Base-by-base conservation (phyloP, 164 flowering plant species). In the Kalanchoe fedtschenkoi region DNA sequence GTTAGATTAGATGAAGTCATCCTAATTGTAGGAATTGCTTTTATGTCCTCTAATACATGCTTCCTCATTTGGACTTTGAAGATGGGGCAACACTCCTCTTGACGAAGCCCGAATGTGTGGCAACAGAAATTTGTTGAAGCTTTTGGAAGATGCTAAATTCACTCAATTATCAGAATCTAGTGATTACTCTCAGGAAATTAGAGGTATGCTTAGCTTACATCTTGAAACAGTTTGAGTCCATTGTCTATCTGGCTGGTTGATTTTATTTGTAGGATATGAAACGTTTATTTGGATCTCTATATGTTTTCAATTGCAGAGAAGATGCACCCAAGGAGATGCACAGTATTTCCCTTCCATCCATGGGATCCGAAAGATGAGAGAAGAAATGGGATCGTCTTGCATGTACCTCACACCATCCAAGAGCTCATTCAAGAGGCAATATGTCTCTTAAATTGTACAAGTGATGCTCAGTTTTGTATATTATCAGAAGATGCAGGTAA, bases 1-100 rank as follows among this genome's bases (percentile, higher is more conserved):
- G 26, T 28, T 1, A 28, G 10, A 8, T 26, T 26, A 3, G 21
- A 5, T 29, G 58, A 17, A 26, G 54, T 29, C 34, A 19, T 11
- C 21, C 15, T 19, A 30, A 6, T 53, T 26, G 15, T 57, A 16
- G 38, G 30, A 43, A 15, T 1, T 19, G 42, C 57, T 32, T 61
- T 32, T 19, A 33, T 11, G 29, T 22, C 11, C 56, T 6, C 32
- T 28, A 26, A 51, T 24, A 51, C 17, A 16, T 21, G 8, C 19
- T 3, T 10, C 38, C 38, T 34, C 8, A 17, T 19, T 29, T 21
- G 60, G 1, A 28, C 34, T 34, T 59, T 66, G 66, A 82, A 92
- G 98, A 75, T 86, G 96, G 91, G 98, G 93, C 61, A 86, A 83
- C 63, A 86, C 91, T 32, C 90, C 96, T 13, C 69, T 89, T 34